phyloP scores from a whole-genome alignment of 441 rosid genomes.

The Populus tomentosa region DNA sequence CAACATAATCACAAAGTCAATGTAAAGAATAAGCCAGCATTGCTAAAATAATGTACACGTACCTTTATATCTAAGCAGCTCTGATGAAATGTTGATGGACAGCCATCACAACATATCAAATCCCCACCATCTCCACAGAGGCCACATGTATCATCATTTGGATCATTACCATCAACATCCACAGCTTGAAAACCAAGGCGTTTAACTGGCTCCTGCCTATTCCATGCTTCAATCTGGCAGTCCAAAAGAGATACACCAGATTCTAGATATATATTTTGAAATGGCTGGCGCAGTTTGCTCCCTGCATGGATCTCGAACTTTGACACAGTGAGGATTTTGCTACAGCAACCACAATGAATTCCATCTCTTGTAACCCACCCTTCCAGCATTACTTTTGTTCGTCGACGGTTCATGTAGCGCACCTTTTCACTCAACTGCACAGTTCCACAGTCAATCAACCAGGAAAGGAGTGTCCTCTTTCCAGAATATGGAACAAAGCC shows the following conservation, averaged over 20 bases:
- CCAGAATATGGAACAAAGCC: constrained; percentile 84
- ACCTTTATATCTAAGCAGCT: constrained; percentile 87
- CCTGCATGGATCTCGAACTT: constrained; percentile 99
- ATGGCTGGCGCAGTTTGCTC: constrained; percentile 84
- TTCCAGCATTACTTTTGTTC: constrained; percentile 77
- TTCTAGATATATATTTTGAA: constrained; percentile 83
- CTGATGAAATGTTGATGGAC: constrained; percentile 96
- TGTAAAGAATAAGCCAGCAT: background rate
- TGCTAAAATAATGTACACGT: constrained; percentile 7
- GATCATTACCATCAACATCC: constrained; percentile 73
- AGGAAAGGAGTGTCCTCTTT: constrained; percentile 78
- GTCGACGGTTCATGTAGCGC: constrained; percentile 76
- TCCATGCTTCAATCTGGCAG: constrained; percentile 92
- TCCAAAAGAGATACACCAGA: constrained; percentile 83
- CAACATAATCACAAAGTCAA: background rate
- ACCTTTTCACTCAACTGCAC: constrained; percentile 88
- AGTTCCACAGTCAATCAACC: constrained; percentile 82
- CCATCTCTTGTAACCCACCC: constrained; percentile 96
- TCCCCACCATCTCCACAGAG: constrained; percentile 98
- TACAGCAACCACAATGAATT: constrained; percentile 95
- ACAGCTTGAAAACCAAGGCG: constrained; percentile 52
- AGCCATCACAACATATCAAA: constrained; percentile 94
- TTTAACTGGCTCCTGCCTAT: constrained; percentile 54
- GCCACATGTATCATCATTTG: constrained; percentile 96
- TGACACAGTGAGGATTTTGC: constrained; percentile 76